phyloP scores from a whole-genome alignment of 2,329 filamentous ascomycete species.

The Grosmannia huntii region DNA sequence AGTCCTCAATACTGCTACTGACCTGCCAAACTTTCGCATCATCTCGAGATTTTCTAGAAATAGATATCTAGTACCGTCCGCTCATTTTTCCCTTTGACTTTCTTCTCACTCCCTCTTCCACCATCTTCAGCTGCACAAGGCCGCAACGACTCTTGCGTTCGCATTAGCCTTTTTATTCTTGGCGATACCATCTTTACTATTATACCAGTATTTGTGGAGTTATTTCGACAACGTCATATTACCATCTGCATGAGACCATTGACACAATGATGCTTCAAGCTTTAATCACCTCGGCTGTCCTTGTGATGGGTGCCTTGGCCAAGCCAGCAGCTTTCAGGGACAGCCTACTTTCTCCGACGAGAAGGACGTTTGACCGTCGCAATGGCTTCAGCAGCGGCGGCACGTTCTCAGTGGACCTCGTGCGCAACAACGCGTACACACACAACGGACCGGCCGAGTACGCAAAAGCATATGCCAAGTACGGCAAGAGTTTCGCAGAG shows the following conservation, averaged over 20 bases:
- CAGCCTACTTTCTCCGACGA: background rate
- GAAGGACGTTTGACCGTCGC: background rate
- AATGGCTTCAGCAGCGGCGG: background rate
- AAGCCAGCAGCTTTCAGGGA: background rate
- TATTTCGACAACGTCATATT: background rate
- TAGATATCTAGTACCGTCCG: background rate
- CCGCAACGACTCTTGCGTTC: background rate
- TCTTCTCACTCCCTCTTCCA: background rate
- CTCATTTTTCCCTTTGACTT: no score
- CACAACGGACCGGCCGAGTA: slow-evolving; percentile 20
- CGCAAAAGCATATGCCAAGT: slow-evolving; percentile 24
- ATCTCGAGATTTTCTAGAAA: background rate
- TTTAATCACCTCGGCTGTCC: background rate
- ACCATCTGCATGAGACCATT: background rate
- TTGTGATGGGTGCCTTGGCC: background rate
- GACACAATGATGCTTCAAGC: background rate
- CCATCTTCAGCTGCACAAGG: background rate
- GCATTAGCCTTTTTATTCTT: background rate
- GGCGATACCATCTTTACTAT: background rate
- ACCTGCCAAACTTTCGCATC: background rate
- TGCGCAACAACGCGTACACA: slow-evolving; percentile 22
- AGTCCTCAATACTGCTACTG: background rate
- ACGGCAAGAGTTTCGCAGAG: slow-evolving; percentile 19
- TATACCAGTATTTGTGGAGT: no score
- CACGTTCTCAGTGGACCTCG: slow-evolving; percentile 18